phyloP scores from a whole-genome alignment of 805 yeast species.

The Torulaspora franciscae region DNA sequence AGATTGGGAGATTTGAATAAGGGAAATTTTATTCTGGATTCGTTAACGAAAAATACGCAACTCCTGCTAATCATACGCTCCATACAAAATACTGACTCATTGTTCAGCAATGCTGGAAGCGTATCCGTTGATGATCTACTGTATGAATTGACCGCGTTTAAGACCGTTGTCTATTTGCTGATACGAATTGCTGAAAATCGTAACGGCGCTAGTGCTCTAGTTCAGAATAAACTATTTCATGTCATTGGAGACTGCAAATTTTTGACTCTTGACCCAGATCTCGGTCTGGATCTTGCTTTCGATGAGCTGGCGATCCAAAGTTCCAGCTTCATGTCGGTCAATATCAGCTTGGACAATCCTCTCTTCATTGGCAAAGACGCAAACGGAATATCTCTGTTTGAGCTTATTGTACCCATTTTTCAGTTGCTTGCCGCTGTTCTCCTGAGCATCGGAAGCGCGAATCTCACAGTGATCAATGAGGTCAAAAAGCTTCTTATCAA shows the following conservation, averaged over 20 bases:
- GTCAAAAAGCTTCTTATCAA: conserved; percentile 48
- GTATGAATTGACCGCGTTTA: conserved; percentile 74
- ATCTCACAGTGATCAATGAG: conserved; percentile 51
- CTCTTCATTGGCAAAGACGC: conserved; percentile 32
- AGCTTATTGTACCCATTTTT: conserved; percentile 65
- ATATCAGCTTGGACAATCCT: conserved; percentile 51
- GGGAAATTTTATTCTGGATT: conserved; percentile 53
- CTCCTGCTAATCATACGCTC: conserved; percentile 61
- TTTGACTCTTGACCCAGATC: conserved; percentile 68
- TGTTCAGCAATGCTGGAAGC: conserved; percentile 40
- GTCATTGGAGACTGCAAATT: conserved; percentile 53
- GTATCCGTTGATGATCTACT: conserved; percentile 51
- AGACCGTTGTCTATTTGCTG: conserved; percentile 62
- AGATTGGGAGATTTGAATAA: conserved; percentile 49
- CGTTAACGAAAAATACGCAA: conserved; percentile 60
- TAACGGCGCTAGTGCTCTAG: conserved; percentile 67
- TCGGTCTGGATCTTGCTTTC: conserved; percentile 56
- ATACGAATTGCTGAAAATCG: conserved; percentile 72
- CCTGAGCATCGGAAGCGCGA: conserved; percentile 73
- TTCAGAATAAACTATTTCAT: conserved; percentile 69
- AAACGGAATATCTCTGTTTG: conserved; percentile 51
- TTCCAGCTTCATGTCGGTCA: conserved; percentile 39
- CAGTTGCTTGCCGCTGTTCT: conserved; percentile 64
- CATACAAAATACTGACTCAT: conserved; percentile 63
- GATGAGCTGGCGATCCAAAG: conserved; percentile 35